Evolutionary conservation across 129 eudicot genomes (phyloP).

Genomic region (Ambrosia trifida): DNA sequence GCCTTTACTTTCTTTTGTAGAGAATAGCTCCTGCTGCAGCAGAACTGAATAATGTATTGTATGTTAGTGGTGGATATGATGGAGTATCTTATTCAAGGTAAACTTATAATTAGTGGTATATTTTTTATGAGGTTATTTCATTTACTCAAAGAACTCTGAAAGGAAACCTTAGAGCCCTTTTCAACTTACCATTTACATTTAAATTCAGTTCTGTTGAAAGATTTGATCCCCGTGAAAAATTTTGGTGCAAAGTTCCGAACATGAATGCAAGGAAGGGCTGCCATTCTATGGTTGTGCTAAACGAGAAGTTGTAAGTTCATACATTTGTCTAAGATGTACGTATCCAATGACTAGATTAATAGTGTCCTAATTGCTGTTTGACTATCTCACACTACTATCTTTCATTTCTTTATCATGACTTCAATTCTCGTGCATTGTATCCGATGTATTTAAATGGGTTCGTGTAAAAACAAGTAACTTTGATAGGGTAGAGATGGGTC

Average conservation of each 20-base stretch:
- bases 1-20: slow-evolving; percentile 33
- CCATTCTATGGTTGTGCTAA: slow-evolving; percentile 62
- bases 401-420: not conserved
- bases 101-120: slow-evolving; percentile 16
- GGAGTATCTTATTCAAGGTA: slow-evolving; percentile 64
- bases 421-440: not conserved
- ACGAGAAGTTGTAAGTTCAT: slow-evolving; percentile 67
- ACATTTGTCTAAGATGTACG: slow-evolving; percentile 1
- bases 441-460: not conserved
- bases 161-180: slow-evolving; percentile 23
- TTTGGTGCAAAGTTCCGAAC: slow-evolving; percentile 47
- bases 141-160: not conserved
- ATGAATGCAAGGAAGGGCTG: slow-evolving; percentile 69
- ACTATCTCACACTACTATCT: not conserved
- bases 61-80: slow-evolving; percentile 82
- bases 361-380: not conserved
- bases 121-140: not conserved
- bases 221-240: slow-evolving; percentile 74
- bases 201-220: slow-evolving; percentile 65
- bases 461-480: not conserved
- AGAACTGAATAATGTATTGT: slow-evolving; percentile 56
- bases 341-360: not conserved
- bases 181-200: not conserved
- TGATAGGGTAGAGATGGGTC: not conserved
- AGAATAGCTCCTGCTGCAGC: slow-evolving; percentile 70